A percentile compares a stretch with the other conserved stretches of the same genome.
These are phyloP conservation scores for Tolypocladium amazonense DNA, from an alignment of 2,329 filamentous ascomycete genomes.

Conservation along the genomic window DNA sequence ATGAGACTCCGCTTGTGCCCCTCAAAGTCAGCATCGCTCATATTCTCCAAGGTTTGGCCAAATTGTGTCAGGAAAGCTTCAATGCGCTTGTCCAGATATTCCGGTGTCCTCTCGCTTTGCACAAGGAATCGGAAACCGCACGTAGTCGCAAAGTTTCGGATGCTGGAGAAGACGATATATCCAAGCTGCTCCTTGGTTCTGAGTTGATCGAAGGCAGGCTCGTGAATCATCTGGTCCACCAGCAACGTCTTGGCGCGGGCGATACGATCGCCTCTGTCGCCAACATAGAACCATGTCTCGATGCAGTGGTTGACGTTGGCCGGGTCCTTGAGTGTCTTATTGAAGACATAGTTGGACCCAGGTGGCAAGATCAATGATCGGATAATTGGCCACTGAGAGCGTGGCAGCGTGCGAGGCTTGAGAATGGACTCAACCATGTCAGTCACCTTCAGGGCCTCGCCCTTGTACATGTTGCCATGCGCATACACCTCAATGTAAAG, in stretches of 20 bases:
- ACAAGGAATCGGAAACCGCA: slow-evolving; percentile 84
- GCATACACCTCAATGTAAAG: slow-evolving; percentile 80
- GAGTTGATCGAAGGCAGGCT: slow-evolving; percentile 89
- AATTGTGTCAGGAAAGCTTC: slow-evolving; percentile 71
- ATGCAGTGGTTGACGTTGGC: slow-evolving; percentile 85
- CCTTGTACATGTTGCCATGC: slow-evolving; percentile 89
- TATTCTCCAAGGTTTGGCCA: slow-evolving; percentile 54
- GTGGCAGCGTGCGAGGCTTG: slow-evolving; percentile 62
- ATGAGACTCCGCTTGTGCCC: slow-evolving; percentile 83
- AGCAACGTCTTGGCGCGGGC: slow-evolving; percentile 69
- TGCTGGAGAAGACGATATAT: slow-evolving; percentile 86
- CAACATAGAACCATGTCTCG: slow-evolving; percentile 65
- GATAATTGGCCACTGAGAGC: slow-evolving; percentile 67
- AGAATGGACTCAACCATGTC: slow-evolving; percentile 71
- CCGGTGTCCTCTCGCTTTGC: slow-evolving; percentile 78
- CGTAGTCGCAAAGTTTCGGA: slow-evolving; percentile 60
- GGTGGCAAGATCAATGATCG: slow-evolving; percentile 68
- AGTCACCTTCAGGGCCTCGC: slow-evolving; percentile 79
- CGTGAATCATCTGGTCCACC: slow-evolving; percentile 81
- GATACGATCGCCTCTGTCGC: slow-evolving; percentile 55
- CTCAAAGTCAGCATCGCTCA: slow-evolving; percentile 79
- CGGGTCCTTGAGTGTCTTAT: slow-evolving; percentile 70
- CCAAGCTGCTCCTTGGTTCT: slow-evolving; percentile 96
- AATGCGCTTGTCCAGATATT: slow-evolving; percentile 79
- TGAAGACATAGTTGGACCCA: slow-evolving; percentile 76